Evolutionary conservation across 345 rosid genomes (phyloP).

Genomic region (Lenwebbia sp.): DNA sequence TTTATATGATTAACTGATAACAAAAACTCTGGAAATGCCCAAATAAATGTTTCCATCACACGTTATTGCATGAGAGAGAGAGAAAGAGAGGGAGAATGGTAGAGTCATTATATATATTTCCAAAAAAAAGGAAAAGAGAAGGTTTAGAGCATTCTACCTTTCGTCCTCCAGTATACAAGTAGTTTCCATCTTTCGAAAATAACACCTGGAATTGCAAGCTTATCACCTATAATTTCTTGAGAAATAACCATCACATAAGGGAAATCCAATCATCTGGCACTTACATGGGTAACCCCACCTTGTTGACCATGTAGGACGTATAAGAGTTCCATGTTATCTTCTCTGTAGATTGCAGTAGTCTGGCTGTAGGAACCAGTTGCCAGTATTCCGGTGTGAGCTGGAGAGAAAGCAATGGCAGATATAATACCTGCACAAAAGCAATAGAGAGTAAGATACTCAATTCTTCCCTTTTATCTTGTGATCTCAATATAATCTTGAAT

Average conservation of each 20-base stretch:
- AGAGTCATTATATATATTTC: neutral
- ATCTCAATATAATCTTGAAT: neutral
- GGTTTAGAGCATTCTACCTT: conserved; percentile 42
- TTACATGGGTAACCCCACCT: conserved; percentile 94
- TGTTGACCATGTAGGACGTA: conserved; percentile 93
- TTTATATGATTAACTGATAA: too few species aligned
- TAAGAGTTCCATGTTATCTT: conserved; percentile 92
- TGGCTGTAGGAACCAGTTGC: conserved; percentile 90
- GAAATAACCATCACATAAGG: neutral
- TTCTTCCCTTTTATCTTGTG: neutral
- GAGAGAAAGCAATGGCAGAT: conserved; percentile 77
- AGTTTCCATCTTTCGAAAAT: conserved; percentile 93
- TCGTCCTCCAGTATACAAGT: conserved; percentile 85
- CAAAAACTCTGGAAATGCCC: too few species aligned
- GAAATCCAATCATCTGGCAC: conserved; percentile 7
- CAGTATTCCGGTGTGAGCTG: conserved; percentile 69
- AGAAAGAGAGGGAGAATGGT: neutral
- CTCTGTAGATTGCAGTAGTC: conserved; percentile 78
- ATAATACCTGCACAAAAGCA: conserved; percentile 51
- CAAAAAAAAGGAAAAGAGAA: neutral
- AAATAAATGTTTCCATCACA: too few species aligned
- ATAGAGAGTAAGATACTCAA: neutral
- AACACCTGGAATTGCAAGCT: conserved; percentile 50
- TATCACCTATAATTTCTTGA: neutral
- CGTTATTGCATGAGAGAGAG: neutral